Evolutionary conservation across 73 alveolate genomes (phyloP).

Genomic region (Paramecium octaurelia): DNA sequence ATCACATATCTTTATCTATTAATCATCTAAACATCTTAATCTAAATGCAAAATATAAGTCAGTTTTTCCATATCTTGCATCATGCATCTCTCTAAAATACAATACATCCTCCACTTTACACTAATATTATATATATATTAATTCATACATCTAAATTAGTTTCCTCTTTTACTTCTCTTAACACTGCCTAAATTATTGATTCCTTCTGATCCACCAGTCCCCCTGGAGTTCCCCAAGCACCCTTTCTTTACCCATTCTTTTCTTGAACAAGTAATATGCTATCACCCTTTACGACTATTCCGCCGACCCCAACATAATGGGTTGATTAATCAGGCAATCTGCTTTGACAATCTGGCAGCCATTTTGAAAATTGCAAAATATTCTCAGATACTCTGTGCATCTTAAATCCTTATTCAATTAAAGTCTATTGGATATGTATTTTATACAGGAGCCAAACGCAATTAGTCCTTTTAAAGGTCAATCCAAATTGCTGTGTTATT

Average conservation of each 20-base stretch:
- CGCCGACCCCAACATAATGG: conserved; percentile 64
- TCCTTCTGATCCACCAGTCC: conserved; percentile 55
- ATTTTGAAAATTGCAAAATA: conserved; percentile 15
- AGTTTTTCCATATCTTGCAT: not conserved
- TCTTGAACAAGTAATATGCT: conserved; percentile 45
- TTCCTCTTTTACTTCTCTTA: conserved; percentile 59
- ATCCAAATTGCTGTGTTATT: not conserved
- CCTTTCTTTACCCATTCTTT: conserved; percentile 22
- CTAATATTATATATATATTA: not conserved
- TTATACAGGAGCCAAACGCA: not conserved
- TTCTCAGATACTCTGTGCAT: conserved; percentile 41
- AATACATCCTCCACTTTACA: not conserved
- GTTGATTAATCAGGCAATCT: conserved; percentile 50
- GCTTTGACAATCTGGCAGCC: conserved; percentile 36
- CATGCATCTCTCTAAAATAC: conserved; percentile 20
- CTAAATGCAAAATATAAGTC: not conserved
- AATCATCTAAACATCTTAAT: not conserved
- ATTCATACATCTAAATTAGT: conserved; percentile 28
- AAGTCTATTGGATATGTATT: not conserved
- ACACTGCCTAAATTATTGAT: conserved; percentile 34
- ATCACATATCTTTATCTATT: not conserved
- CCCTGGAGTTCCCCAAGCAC: conserved; percentile 55
- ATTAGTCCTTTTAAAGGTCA: not conserved
- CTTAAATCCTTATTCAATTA: conserved; percentile 26
- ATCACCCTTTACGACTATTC: conserved; percentile 45